Conservation (phyloP, 2,329 filamentous ascomycete genomes). For the Cladorrhinum sp. region DNA sequence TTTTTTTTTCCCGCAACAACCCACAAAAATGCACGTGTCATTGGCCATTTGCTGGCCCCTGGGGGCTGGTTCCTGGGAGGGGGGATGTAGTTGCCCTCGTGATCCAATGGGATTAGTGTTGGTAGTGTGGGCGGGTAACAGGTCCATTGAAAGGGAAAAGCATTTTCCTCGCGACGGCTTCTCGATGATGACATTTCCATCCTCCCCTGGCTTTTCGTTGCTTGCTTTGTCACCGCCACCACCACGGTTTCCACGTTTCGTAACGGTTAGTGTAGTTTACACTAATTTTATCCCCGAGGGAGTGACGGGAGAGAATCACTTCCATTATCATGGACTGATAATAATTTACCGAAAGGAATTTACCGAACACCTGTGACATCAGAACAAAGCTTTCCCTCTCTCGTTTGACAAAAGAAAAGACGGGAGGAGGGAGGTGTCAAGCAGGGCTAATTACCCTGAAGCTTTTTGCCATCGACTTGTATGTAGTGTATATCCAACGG, state of each 20-base stretch:
- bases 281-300: too few relatives aligned
- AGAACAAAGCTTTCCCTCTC: neutral
- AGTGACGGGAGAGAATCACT: too few relatives aligned
- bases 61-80: neutral
- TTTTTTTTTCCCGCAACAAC: neutral
- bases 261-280: too few relatives aligned
- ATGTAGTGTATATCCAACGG: too few relatives aligned
- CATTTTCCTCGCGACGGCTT: neutral
- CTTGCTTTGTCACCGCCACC: neutral
- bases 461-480: too few relatives aligned
- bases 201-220: neutral
- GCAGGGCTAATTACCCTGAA: too few relatives aligned
- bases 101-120: neutral
- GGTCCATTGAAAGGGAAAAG: neutral
- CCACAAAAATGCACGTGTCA: neutral
- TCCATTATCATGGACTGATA: too few relatives aligned
- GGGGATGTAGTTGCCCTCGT: neutral
- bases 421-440: too few relatives aligned
- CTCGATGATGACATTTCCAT: neutral
- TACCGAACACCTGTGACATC: neutral
- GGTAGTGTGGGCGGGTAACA: neutral
- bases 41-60: too few relatives aligned
- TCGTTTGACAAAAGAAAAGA: too few relatives aligned
- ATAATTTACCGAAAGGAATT: neutral
- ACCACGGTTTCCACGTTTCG: too few relatives aligned